These are phyloP conservation scores for Williopsis jadinii DNA, from an alignment of 1,139 yeast genomes.

Conservation along the genomic window DNA sequence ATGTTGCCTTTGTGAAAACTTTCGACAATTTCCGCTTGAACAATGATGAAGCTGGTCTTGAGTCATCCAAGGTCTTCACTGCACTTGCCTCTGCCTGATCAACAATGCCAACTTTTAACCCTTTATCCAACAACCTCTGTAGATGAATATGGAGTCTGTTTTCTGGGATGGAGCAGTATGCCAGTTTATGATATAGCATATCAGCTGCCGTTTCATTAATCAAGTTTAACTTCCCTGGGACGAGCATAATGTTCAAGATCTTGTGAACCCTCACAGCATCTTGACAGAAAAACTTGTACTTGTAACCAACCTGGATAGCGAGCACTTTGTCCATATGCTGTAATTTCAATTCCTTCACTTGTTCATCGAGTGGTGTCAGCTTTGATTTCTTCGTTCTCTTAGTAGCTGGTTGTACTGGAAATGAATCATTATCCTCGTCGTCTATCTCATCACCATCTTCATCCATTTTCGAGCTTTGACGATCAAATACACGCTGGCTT, in stretches of 20 bases:
- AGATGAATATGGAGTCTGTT: slow-evolving; percentile 66
- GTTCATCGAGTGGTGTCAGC: slow-evolving; percentile 76
- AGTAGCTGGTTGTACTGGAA: too few species aligned
- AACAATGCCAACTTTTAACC: slow-evolving; percentile 78
- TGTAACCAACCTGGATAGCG: slow-evolving; percentile 86
- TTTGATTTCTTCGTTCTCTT: slow-evolving; percentile 8
- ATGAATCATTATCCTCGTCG: not conserved
- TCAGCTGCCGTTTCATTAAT: slow-evolving; percentile 41
- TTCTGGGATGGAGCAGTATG: slow-evolving; percentile 83
- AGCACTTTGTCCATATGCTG: slow-evolving; percentile 59
- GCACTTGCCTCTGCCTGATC: slow-evolving; percentile 82
- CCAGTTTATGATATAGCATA: slow-evolving; percentile 47
- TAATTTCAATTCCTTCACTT: slow-evolving; percentile 57
- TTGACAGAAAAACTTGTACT: slow-evolving; percentile 76
- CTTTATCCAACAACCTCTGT: slow-evolving; percentile 54
- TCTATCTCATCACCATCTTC: not conserved
- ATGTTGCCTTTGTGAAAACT: slow-evolving; percentile 81
- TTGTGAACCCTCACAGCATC: slow-evolving; percentile 71
- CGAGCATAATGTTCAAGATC: slow-evolving; percentile 61
- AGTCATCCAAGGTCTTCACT: slow-evolving; percentile 41
- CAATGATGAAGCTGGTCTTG: slow-evolving; percentile 32
- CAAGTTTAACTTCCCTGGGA: slow-evolving; percentile 52
- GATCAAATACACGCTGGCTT: too few species aligned
- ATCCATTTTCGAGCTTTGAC: not conserved
- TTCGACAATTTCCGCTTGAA: slow-evolving; percentile 65